A percentile compares a stretch with the other conserved stretches of the same genome.
phyloP scores from a whole-genome alignment of 495 filamentous ascomycete species.

The Amorphotheca resinae region DNA sequence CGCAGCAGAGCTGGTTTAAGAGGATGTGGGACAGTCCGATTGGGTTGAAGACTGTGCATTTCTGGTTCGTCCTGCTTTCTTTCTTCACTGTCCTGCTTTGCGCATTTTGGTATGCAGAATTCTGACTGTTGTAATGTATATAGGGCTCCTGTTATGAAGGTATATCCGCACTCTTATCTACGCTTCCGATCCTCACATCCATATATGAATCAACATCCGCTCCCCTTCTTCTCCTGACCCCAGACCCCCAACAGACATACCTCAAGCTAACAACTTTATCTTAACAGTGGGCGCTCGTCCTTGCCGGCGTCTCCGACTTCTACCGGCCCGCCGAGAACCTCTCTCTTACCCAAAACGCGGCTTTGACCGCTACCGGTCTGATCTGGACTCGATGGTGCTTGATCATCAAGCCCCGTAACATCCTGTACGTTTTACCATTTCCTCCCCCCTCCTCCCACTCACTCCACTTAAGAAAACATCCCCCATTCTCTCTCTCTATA shows the following conservation, averaged over 20 bases:
- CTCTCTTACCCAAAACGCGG: conserved; percentile 80
- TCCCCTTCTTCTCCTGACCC: neutral
- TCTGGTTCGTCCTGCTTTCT: conserved; percentile 51
- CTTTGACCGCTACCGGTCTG: conserved; percentile 73
- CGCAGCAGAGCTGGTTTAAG: conserved; percentile 49
- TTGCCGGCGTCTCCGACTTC: conserved; percentile 87
- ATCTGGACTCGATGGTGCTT: conserved; percentile 99
- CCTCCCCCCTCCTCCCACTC: neutral
- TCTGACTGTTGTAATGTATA: neutral
- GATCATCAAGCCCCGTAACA: conserved; percentile 87
- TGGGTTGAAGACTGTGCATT: conserved; percentile 93
- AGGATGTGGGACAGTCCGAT: conserved; percentile 77
- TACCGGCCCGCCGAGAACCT: conserved; percentile 83
- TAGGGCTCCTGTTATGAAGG: conserved; percentile 96
- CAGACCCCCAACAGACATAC: neutral
- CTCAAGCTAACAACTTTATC: neutral
- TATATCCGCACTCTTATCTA: conserved; percentile 24
- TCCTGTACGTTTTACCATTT: conserved; percentile 47
- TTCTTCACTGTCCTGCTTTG: neutral
- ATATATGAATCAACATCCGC: neutral
- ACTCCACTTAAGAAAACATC: neutral
- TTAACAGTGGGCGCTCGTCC: conserved; percentile 70
- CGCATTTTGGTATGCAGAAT: neutral
- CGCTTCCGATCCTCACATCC: conserved; percentile 6
- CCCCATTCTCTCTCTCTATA: neutral